phyloP scores from a whole-genome alignment of 2,329 filamentous ascomycete species.

The Sphaceloma murrayae region DNA sequence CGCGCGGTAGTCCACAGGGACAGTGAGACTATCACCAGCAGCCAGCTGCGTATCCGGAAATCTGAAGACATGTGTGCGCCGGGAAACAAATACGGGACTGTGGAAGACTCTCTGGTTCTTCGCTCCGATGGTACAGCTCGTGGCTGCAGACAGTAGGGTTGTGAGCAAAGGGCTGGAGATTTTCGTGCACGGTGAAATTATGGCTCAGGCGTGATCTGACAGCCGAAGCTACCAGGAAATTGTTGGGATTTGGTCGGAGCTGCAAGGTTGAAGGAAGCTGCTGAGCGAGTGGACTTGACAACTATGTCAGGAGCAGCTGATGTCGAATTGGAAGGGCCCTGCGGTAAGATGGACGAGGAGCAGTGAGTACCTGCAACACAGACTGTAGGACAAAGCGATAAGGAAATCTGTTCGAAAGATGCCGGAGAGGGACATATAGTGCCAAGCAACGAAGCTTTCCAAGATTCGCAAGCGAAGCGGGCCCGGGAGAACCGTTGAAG shows the following conservation, averaged over 20 bases:
- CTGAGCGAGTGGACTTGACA: slow-evolving; percentile 14
- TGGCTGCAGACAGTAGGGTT: no score
- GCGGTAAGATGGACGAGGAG: no score
- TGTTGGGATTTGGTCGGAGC: slow-evolving; percentile 1
- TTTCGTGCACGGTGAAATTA: not conserved
- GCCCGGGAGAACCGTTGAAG: slow-evolving; percentile 3
- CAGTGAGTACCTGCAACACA: no score
- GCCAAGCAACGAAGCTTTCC: no score
- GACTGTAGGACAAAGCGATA: slow-evolving; percentile 1
- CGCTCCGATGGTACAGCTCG: no score
- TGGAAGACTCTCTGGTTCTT: no score
- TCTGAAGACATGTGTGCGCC: slow-evolving; percentile 30
- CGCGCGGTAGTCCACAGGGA: slow-evolving; percentile 43
- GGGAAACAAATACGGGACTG: not conserved
- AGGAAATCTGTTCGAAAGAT: slow-evolving; percentile 5
- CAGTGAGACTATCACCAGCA: slow-evolving; percentile 42
- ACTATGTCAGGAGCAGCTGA: slow-evolving; percentile 2
- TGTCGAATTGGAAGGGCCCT: no score
- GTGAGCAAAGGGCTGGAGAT: no score
- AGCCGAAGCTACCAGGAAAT: slow-evolving; percentile 9
- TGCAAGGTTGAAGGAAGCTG: not conserved
- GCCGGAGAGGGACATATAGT: no score
- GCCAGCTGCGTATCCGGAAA: slow-evolving; percentile 32
- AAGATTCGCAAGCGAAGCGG: no score
- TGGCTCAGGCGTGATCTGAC: not conserved